phyloP scores from a whole-genome alignment of 106 monocot species.

The Dioscorea alata region DNA sequence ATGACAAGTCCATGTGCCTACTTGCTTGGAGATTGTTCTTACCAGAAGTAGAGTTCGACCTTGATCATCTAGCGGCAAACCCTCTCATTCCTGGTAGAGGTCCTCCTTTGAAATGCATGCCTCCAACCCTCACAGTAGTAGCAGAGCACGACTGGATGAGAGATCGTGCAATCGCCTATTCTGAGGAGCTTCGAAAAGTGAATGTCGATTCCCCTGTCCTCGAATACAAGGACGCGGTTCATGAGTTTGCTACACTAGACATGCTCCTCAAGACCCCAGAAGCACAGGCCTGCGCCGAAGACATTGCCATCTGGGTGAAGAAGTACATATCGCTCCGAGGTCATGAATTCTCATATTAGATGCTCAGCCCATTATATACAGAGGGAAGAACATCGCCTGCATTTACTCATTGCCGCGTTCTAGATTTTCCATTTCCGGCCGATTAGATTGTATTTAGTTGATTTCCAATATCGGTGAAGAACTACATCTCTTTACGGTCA shows the following conservation, averaged over 20 bases:
- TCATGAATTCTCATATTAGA: slow-evolving; percentile 59
- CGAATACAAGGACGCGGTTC: slow-evolving; percentile 66
- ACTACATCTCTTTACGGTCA: slow-evolving; percentile 56
- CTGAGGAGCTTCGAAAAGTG: slow-evolving; percentile 53
- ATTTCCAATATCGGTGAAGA: slow-evolving; percentile 68
- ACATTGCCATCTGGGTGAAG: slow-evolving; percentile 69
- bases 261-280: slow-evolving; percentile 58
- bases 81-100: slow-evolving; percentile 20
- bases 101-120: slow-evolving; percentile 33
- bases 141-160: slow-evolving; percentile 77
- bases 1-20: slow-evolving; percentile 48
- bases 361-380: neutral
- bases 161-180: slow-evolving; percentile 59
- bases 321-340: slow-evolving; percentile 61
- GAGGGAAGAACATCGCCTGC: neutral
- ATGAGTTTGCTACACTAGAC: slow-evolving; percentile 64
- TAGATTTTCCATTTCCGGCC: no score
- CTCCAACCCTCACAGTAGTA: slow-evolving; percentile 60
- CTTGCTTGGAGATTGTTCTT: slow-evolving; percentile 62
- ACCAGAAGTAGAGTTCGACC: slow-evolving; percentile 27
- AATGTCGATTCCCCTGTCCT: slow-evolving; percentile 65
- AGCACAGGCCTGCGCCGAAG: slow-evolving; percentile 55
- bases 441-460: no score
- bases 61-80: slow-evolving; percentile 33
- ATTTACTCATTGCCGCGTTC: neutral